Base-by-base conservation (phyloP, 805 yeast species). In the Lachancea dasiensis region DNA sequence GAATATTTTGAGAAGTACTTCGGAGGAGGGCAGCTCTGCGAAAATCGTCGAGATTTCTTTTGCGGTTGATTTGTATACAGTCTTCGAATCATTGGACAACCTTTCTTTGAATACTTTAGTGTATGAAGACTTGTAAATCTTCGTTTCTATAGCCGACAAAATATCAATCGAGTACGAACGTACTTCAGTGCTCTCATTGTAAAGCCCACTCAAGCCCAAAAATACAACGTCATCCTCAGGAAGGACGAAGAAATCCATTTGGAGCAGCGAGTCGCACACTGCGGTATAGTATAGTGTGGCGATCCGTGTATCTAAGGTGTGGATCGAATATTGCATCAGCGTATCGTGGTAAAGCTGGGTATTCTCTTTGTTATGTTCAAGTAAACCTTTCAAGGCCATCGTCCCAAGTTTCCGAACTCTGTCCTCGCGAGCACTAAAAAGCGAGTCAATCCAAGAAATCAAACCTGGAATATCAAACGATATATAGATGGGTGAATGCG, bases 21-120 rank as follows among this genome's bases (percentile, higher is more conserved):
- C 78, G 75, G n/a, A 86, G 65, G 55, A 76, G 72, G 40, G 64
- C 47, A 25, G 65, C 54, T 61, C 65, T 0, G 95, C 89, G 56
- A 86, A 75, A 43, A 79, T 77, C 6, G 80, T 72, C 0, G 96
- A 81, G 16, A 89, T 65, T 38, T 83, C 86, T 48, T 82, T 81
- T 39, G 90, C 72, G 0, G 95, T 94, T 28, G 90, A 78, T 54
- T 87, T 87, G 65, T 82, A 89, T 4, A 92, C 86, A 5, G 86
- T 84, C 49, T 82, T 77, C 5, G 95, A 81, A 23, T 76, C 70
- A 45, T 86, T 83, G 35, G 81, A 74, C 10, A 86, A 73, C 25
- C 85, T 71, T 52, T 85, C 90, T 24, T 76, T 72, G 53, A 76
- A 85, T 16, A 72, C 72, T 6, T 70, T 71, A 2, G 80, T 64